Conservation (phyloP, 2,329 filamentous ascomycete genomes). For the Ascochyta fabae region DNA sequence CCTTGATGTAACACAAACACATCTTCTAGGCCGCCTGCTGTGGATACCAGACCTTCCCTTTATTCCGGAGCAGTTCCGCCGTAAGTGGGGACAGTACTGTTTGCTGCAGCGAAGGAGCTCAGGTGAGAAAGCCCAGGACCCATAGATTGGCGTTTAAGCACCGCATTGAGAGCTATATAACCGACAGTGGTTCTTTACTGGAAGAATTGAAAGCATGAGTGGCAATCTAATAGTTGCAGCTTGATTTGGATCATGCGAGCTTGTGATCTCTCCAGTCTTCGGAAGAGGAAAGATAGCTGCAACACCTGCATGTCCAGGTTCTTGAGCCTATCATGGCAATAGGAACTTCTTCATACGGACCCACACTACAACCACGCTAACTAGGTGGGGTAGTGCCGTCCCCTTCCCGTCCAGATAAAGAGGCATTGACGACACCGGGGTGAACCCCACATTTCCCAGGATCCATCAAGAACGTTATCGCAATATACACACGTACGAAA, state of each 20-base stretch:
- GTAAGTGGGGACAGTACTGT: constrained; percentile 90
- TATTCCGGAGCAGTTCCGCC: constrained; percentile 71
- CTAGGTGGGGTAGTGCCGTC: constrained; percentile 32
- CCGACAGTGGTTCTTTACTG: not conserved
- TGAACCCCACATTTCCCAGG: constrained; percentile 25
- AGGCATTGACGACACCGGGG: constrained; percentile 22
- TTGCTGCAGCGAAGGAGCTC: constrained; percentile 66
- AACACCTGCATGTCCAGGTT: constrained; percentile 1
- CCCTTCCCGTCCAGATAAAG: constrained; percentile 18
- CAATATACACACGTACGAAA: constrained; percentile 5
- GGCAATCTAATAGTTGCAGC: not conserved
- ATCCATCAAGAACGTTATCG: constrained; percentile 20
- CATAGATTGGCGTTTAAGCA: not conserved
- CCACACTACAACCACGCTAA: constrained; percentile 19
- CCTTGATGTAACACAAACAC: constrained; percentile 78
- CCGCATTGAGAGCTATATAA: not conserved
- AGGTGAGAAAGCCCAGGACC: not conserved
- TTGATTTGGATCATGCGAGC: not conserved
- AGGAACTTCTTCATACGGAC: constrained; percentile 13
- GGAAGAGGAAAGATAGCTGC: constrained; percentile 8
- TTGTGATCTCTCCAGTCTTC: not conserved
- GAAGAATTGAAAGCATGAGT: constrained; percentile 8
- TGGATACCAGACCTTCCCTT: constrained; percentile 79
- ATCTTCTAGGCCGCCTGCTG: constrained; percentile 74
- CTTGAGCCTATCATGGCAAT: constrained; percentile 10